A percentile compares a stretch with the other conserved stretches of the same genome.
Evolutionary conservation across 495 filamentous ascomycete species (phyloP).

Genomic region (Glarea lozoyensis): DNA sequence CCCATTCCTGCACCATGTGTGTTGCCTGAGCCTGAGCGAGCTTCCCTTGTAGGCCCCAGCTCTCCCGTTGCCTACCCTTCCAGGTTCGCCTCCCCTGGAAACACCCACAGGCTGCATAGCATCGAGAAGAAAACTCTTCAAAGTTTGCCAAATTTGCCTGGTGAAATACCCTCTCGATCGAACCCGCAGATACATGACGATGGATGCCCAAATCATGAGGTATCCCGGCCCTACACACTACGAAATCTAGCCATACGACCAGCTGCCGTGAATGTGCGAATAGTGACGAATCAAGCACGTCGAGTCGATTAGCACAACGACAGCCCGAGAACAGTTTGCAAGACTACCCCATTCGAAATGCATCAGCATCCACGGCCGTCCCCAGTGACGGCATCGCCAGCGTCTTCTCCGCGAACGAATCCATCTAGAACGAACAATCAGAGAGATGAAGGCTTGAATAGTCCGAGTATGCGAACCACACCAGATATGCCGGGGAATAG

Average conservation of each 20-base stretch:
- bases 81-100: not conserved
- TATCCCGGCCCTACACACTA: constrained; percentile 12
- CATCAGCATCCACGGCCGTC: constrained; percentile 77
- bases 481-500: constrained; percentile 21
- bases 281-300: not conserved
- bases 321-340: constrained; percentile 7
- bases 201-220: constrained; percentile 23
- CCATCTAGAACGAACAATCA: constrained; percentile 61
- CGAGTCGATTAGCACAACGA: constrained; percentile 1
- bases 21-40: constrained; percentile 12
- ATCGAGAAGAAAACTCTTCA: constrained; percentile 4
- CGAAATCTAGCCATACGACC: constrained; percentile 16
- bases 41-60: constrained; percentile 7
- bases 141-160: not conserved
- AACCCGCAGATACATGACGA: constrained; percentile 9
- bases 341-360: constrained; percentile 38
- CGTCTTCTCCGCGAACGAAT: constrained; percentile 56
- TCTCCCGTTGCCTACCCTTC: constrained; percentile 1
- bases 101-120: constrained; percentile 11
- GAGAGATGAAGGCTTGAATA: constrained; percentile 45
- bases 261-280: constrained; percentile 9
- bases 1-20: constrained; percentile 7
- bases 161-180: not conserved
- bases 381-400: constrained; percentile 54
- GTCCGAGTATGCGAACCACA: constrained; percentile 7